Conservation (phyloP, 2,329 filamentous ascomycete genomes). For the Diplodia seriata region DNA sequence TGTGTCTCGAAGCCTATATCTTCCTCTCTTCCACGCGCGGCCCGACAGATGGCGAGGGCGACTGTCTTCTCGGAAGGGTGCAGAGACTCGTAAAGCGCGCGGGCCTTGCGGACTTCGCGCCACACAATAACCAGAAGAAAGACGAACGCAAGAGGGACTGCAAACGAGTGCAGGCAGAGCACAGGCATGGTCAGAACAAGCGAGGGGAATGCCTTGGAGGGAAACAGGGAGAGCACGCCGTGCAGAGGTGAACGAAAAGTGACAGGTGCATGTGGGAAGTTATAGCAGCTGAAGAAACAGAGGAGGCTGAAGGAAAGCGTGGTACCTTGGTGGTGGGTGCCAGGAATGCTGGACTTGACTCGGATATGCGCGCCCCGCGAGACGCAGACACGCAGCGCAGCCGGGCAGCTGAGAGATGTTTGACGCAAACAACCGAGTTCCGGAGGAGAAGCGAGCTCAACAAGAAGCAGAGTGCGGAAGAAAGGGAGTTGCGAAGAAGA, state of each 20-base stretch:
- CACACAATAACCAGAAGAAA: slow-evolving; percentile 26
- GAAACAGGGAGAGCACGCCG: not conserved
- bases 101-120: slow-evolving; percentile 23
- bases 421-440: slow-evolving; percentile 8
- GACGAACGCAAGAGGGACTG: slow-evolving; percentile 30
- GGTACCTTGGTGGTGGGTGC: slow-evolving; percentile 29
- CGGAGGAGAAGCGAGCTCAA: not conserved
- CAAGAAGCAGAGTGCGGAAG: not conserved
- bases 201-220: not conserved
- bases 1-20: slow-evolving; percentile 23
- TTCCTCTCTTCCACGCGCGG: slow-evolving; percentile 28
- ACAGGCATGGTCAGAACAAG: slow-evolving; percentile 23
- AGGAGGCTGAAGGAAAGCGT: slow-evolving; percentile 24
- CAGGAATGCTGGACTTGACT: slow-evolving; percentile 29
- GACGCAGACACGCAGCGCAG: slow-evolving; percentile 14
- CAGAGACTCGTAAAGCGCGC: slow-evolving; percentile 24
- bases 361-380: slow-evolving; percentile 3
- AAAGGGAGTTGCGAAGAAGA: slow-evolving; percentile 5
- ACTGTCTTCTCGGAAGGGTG: slow-evolving; percentile 28
- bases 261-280: not conserved
- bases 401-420: not conserved
- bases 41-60: slow-evolving; percentile 23
- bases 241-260: no score
- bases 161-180: slow-evolving; percentile 21
- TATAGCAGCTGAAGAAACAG: slow-evolving; percentile 19